Conservation (phyloP, 78 protist genomes). For the Cavenderia fasciculata region DNA sequence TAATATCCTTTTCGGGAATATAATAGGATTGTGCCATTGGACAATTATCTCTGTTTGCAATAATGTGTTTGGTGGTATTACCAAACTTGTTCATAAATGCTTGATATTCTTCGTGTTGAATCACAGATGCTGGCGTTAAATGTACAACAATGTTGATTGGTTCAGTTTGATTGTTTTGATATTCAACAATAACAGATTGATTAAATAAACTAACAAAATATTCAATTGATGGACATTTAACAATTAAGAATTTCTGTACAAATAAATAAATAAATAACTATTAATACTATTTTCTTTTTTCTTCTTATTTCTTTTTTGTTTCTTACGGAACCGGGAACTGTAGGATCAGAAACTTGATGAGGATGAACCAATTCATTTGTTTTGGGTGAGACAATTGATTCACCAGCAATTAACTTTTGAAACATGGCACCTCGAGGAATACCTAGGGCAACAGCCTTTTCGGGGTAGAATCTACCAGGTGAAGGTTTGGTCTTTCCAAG, state of each 20-base stretch:
- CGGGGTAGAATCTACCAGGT: slow-evolving; percentile 18
- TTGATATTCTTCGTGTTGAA: not conserved
- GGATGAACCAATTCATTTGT: not conserved
- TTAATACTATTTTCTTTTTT: too few relatives aligned
- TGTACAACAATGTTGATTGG: not conserved
- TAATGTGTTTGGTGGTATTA: not conserved
- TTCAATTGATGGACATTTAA: slow-evolving; percentile 33
- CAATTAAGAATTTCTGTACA: slow-evolving; percentile 17
- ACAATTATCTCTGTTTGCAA: slow-evolving; percentile 30
- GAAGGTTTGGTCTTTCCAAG: slow-evolving; percentile 1
- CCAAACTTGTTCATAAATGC: slow-evolving; percentile 7
- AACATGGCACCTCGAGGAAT: slow-evolving; percentile 15
- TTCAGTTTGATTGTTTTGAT: not conserved
- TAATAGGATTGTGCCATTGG: not conserved
- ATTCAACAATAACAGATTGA: not conserved
- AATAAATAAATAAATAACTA: too few relatives aligned
- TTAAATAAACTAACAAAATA: slow-evolving; percentile 13
- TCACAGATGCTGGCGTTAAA: not conserved
- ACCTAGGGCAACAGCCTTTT: slow-evolving; percentile 20
- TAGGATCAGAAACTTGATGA: not conserved
- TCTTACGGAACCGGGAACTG: slow-evolving; percentile 22
- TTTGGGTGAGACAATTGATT: not conserved
- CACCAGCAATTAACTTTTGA: not conserved
- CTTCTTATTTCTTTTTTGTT: too few relatives aligned
- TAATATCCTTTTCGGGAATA: not conserved